A percentile compares a stretch with the other conserved stretches of the same genome.
Evolutionary conservation across 352 stramenopile species (phyloP).

Genomic region (Blastocystis sp.): DNA sequence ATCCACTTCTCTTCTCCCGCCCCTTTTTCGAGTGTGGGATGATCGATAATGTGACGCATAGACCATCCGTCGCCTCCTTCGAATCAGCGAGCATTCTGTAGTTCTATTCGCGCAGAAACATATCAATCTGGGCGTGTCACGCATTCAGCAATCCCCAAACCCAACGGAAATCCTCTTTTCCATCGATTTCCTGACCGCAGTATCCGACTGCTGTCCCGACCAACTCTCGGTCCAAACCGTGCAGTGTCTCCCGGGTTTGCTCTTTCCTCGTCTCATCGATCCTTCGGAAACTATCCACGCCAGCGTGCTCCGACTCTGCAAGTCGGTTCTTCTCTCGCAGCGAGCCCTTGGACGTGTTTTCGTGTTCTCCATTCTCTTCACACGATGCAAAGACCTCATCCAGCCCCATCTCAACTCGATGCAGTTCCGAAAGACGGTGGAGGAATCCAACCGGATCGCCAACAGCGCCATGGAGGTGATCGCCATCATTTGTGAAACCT

Average conservation of each 20-base stretch:
- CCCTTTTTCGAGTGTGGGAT: background rate
- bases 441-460: too few relatives aligned
- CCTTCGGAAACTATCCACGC: background rate
- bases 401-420: background rate
- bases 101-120: background rate
- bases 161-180: background rate
- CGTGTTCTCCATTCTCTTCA: background rate
- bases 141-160: background rate
- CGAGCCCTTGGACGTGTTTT: background rate
- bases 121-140: background rate
- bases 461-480: too few relatives aligned
- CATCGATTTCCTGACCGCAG: background rate
- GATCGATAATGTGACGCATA: background rate
- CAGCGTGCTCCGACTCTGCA: background rate
- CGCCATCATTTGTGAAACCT: background rate
- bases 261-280: background rate
- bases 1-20: background rate
- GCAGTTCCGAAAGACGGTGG: too few relatives aligned
- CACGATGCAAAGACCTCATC: background rate
- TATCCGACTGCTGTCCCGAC: background rate
- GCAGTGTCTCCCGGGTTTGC: background rate
- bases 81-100: background rate
- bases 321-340: background rate
- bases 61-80: background rate
- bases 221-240: background rate